Base-by-base conservation (phyloP, 148 eudicot genomes). In the Fagopyrum homotropicum region DNA sequence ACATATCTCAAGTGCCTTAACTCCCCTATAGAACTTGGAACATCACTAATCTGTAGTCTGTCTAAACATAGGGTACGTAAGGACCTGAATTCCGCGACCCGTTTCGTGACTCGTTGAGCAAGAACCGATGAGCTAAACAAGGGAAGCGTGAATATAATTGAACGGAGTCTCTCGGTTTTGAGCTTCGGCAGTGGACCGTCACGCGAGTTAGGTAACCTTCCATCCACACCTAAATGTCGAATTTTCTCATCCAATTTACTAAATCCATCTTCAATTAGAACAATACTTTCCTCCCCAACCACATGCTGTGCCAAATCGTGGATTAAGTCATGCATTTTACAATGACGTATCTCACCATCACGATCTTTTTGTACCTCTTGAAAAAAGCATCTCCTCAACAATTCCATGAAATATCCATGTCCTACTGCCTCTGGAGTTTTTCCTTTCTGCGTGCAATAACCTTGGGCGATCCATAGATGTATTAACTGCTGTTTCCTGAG, bases 291-390 rank as follows among this genome's bases (percentile, higher is more conserved):
- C 8, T 64, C 43, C 7, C 77, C 47, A 19, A 77, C 69, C 7
- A 73, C 50, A 11, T 45, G 30, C 16, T 45, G 51, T 0, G 64
- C 47, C 14, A 77, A 70, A 44, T 77, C 75, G 69, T 0, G 81
- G 9, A 82, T 66, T 50, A 82, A 77, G 69, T 82, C 84, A 29
- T 87, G 90, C 80, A 84, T 84, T 68, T 78, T 82, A 49, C 75
- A 80, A 6, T 47, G 14, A n/a, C n/a, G 2, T 0, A 79, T 56
- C 12, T 76, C 50, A 22, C 79, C 80, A 16, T 7, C 48, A 0
- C 9, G 17, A 72, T 76, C 77, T 48, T 10, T 48, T 60, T 0
- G 4, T 0, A 52, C 75, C 47, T 83, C 79, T 73, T 87, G 88
- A 15, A 83, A 75, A 19, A 83, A 83, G 45, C 80, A 80, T 68